A percentile compares a stretch with the other conserved stretches of the same genome.
Conservation (phyloP, 2,329 filamentous ascomycete species). For the Parastagonospora nodorum region DNA sequence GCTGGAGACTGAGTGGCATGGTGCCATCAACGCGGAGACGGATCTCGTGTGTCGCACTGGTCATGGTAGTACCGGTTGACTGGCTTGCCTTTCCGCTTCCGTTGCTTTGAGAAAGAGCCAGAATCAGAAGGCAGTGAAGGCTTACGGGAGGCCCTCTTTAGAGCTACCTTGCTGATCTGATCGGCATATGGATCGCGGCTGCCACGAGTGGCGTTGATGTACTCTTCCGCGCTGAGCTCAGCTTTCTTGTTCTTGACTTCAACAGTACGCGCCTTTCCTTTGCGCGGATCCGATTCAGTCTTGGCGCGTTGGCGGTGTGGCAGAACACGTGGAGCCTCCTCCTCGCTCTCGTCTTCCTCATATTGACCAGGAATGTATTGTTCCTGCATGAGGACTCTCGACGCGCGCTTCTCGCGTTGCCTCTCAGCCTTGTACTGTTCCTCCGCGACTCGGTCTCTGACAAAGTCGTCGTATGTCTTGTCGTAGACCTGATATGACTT, state of each 20-base stretch:
- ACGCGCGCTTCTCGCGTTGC: constrained; percentile 19
- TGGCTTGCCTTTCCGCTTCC: constrained; percentile 35
- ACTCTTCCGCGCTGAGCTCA: constrained; percentile 31
- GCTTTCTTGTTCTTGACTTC: constrained; percentile 22
- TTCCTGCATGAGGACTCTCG: constrained; percentile 12
- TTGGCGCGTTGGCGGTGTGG: constrained; percentile 25
- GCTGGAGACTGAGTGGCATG: constrained; percentile 38
- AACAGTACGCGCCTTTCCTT: constrained; percentile 20
- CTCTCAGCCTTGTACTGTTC: constrained; percentile 9
- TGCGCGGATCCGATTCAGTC: constrained; percentile 27
- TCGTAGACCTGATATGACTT: constrained; percentile 38
- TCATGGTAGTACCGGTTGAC: constrained; percentile 34
- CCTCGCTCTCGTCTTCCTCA: constrained; percentile 19
- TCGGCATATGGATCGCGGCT: constrained; percentile 32
- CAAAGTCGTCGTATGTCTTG: constrained; percentile 16
- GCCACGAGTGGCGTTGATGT: constrained; percentile 38
- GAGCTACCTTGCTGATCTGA: constrained; percentile 32
- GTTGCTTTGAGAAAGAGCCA: constrained; percentile 32
- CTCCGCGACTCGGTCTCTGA: constrained; percentile 4
- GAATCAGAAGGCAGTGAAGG: constrained; percentile 35
- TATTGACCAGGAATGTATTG: constrained; percentile 14
- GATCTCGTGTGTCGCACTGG: constrained; percentile 39
- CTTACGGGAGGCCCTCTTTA: constrained; percentile 29
- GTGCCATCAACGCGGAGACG: constrained; percentile 43
- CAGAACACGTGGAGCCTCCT: constrained; percentile 5